A percentile compares a stretch with the other conserved stretches of the same genome.
phyloP scores from a whole-genome alignment of 768 basidiomycete genomes.

The Roridomyces roridus region DNA sequence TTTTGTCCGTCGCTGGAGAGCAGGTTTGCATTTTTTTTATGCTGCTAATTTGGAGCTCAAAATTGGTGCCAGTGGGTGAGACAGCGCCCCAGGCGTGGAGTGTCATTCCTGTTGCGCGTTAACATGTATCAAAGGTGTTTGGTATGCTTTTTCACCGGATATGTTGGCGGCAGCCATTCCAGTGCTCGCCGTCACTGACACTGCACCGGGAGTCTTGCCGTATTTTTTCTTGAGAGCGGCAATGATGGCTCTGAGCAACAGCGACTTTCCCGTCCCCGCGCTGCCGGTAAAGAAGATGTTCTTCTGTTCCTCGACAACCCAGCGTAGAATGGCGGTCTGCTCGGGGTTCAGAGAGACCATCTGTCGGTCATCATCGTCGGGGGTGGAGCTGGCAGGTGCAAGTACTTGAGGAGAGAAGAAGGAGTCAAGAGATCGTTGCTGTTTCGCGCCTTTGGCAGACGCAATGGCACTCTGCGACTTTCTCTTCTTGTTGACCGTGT shows the following conservation, averaged over 20 bases:
- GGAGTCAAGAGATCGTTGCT: no score
- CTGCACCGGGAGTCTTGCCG: constrained; percentile 62
- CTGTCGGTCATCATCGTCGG: constrained; percentile 19
- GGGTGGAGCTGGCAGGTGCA: constrained; percentile 19
- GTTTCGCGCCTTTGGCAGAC: no score
- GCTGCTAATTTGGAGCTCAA: constrained; percentile 55
- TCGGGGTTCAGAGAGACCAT: constrained; percentile 60
- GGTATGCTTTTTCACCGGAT: constrained; percentile 46
- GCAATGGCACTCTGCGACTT: no score
- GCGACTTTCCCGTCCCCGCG: constrained; percentile 97
- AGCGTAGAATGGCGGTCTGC: constrained; percentile 79
- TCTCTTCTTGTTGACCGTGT: no score
- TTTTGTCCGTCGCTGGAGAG: constrained; percentile 75
- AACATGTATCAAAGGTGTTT: constrained; percentile 46
- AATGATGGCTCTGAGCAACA: constrained; percentile 91
- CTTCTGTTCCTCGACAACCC: constrained; percentile 73
- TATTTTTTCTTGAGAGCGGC: constrained; percentile 64
- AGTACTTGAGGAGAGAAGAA: constrained; percentile 22
- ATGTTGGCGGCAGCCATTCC: constrained; percentile 80
- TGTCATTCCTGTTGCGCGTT: constrained; percentile 71
- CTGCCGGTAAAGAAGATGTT: constrained; percentile 96
- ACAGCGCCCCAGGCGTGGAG: constrained; percentile 87
- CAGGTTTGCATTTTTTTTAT: constrained; percentile 74
- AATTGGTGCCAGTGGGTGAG: constrained; percentile 61
- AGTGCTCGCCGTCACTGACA: constrained; percentile 94